Percentiles rank a stretch among this genome's conserved stretches.
phyloP scores from a whole-genome alignment of 208 protist genomes.

The Eutreptiella sp. region DNA sequence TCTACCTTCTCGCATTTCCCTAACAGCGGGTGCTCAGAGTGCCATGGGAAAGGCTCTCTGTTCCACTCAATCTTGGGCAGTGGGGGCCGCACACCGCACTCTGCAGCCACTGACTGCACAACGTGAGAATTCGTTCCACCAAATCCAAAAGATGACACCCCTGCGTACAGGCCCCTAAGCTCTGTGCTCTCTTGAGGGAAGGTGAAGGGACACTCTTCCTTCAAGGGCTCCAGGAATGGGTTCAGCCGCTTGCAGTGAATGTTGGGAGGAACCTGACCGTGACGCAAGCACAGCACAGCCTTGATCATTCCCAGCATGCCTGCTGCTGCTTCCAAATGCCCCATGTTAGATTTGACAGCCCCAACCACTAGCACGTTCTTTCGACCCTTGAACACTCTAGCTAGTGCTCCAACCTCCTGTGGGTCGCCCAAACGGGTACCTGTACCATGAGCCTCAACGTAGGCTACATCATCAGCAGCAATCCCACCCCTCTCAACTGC shows the following conservation, averaged over 20 bases:
- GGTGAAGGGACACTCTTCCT: too few species aligned
- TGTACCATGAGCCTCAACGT: conserved; percentile 48
- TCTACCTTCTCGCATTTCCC: too few species aligned
- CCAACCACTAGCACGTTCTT: conserved; percentile 21
- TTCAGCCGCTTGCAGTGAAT: too few species aligned
- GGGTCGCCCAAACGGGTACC: conserved; percentile 47
- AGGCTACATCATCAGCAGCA: conserved; percentile 29
- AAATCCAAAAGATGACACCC: conserved; percentile 33
- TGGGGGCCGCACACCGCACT: too few species aligned
- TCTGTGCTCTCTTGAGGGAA: too few species aligned
- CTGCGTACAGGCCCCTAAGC: too few species aligned
- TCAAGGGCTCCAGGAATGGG: too few species aligned
- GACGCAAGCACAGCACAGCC: not conserved
- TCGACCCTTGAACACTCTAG: conserved; percentile 1
- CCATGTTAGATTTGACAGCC: conserved; percentile 39
- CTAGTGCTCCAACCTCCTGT: conserved; percentile 37
- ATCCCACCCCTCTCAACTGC: conserved; percentile 24
- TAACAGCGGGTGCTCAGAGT: too few species aligned
- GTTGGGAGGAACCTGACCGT: conserved; percentile 17
- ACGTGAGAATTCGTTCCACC: conserved; percentile 36
- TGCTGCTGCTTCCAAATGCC: conserved; percentile 36
- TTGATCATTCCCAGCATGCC: conserved; percentile 32
- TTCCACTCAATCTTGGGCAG: too few species aligned
- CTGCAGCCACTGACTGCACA: too few species aligned
- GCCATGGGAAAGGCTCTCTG: too few species aligned